A percentile compares a stretch with the other conserved stretches of the same genome.
Evolutionary conservation across 768 basidiomycete genomes (phyloP).

Genomic region (Trametes cubensis): DNA sequence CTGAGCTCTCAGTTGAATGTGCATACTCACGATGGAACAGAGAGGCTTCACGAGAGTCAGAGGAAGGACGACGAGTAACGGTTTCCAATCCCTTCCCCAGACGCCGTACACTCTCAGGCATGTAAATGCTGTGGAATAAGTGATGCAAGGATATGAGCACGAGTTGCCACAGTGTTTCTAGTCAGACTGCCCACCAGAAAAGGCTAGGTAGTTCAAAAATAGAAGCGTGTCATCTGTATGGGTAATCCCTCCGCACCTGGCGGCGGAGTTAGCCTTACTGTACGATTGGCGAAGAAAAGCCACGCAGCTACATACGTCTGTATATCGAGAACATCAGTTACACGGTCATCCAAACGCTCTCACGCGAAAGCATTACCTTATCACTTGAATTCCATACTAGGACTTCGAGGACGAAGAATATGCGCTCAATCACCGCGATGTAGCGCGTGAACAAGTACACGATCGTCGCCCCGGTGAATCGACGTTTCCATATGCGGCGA

Average conservation of each 20-base stretch:
- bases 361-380: background rate
- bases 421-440: constrained; percentile 7
- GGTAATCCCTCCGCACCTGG: background rate
- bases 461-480: constrained; percentile 8
- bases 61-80: constrained; percentile 14
- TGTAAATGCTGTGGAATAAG: background rate
- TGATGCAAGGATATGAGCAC: no score
- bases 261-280: background rate
- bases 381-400: constrained; percentile 2
- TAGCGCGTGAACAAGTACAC: constrained; percentile 10
- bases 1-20: background rate
- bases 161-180: no score
- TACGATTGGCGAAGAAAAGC: background rate
- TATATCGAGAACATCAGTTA: no score
- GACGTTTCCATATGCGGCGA: constrained; percentile 8
- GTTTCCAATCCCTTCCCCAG: constrained; percentile 25
- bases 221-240: constrained; percentile 1
- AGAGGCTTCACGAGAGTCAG: constrained; percentile 14
- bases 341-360: no score
- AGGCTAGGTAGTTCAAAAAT: constrained; percentile 9
- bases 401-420: constrained; percentile 15
- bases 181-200: background rate
- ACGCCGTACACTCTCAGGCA: constrained; percentile 23
- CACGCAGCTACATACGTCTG: no score
- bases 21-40: constrained; percentile 17